These are phyloP conservation scores for Saccharomycopsis microspora DNA, from an alignment of 805 yeast genomes.

Conservation along the genomic window DNA sequence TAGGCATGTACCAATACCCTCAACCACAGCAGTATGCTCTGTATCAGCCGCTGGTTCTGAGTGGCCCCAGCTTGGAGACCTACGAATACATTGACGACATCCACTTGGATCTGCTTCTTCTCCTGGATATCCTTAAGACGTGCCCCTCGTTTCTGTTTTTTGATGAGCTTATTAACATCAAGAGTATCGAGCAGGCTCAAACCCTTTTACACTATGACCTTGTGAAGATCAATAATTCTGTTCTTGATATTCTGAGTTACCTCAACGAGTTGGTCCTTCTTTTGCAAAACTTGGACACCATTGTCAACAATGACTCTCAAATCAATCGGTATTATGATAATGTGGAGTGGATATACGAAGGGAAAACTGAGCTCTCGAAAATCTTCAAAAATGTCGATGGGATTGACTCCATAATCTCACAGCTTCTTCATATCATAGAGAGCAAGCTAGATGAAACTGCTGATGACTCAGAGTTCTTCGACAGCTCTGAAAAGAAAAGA, in stretches of 20 bases:
- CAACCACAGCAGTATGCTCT: too few relatives aligned
- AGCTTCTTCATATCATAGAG: constrained; percentile 19
- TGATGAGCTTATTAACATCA: constrained; percentile 15
- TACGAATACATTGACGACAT: constrained; percentile 1
- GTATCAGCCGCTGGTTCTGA: too few relatives aligned
- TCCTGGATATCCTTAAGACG: constrained; percentile 16
- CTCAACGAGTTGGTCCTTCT: constrained; percentile 11
- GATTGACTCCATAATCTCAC: constrained; percentile 20
- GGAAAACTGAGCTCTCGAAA: constrained; percentile 19
- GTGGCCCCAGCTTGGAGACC: neutral
- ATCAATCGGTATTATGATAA: constrained; percentile 15
- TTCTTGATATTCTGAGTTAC: constrained; percentile 23
- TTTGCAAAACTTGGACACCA: constrained; percentile 13
- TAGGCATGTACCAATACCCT: too few relatives aligned
- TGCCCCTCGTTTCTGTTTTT: constrained; percentile 16
- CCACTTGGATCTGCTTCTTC: constrained; percentile 9
- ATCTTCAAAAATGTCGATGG: constrained; percentile 17
- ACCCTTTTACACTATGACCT: constrained; percentile 15
- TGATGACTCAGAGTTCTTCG: constrained; percentile 6
- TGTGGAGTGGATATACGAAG: constrained; percentile 22
- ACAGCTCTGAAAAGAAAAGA: constrained; percentile 10
- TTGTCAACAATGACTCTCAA: constrained; percentile 12
- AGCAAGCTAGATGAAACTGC: constrained; percentile 12
- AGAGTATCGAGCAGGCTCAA: constrained; percentile 14
- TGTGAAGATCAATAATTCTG: constrained; percentile 20